These are phyloP conservation scores for Dothistroma septosporum DNA, from an alignment of 2,329 filamentous ascomycete species.

Conservation along the genomic window DNA sequence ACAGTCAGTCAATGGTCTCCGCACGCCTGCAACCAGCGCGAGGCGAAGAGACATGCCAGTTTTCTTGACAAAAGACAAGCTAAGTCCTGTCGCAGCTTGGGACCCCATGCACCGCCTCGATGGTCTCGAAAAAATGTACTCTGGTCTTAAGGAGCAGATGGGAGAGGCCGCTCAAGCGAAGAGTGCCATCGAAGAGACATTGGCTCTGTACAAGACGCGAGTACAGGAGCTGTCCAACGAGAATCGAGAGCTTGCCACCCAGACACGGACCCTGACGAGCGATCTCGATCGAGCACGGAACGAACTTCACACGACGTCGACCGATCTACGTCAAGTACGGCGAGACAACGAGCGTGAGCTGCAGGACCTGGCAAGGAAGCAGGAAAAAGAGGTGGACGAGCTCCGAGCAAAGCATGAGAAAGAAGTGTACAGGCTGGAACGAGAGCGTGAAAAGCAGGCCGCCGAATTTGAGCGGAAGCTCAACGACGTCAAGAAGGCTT, in stretches of 20 bases:
- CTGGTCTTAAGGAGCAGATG: constrained; percentile 67
- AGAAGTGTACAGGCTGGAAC: constrained; percentile 25
- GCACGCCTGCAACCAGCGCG: constrained; percentile 25
- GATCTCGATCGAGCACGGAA: constrained; percentile 53
- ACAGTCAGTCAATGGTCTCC: constrained; percentile 24
- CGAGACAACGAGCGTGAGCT: constrained; percentile 34
- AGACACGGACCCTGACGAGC: constrained; percentile 56
- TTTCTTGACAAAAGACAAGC: constrained; percentile 60
- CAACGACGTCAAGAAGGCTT: constrained; percentile 44
- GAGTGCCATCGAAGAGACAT: constrained; percentile 66
- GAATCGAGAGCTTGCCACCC: constrained; percentile 45
- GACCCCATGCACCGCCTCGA: constrained; percentile 75
- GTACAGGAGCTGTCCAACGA: constrained; percentile 28
- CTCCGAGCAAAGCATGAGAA: constrained; percentile 28
- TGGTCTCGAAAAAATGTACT: constrained; percentile 71
- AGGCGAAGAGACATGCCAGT: constrained; percentile 53
- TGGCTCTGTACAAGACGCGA: constrained; percentile 69
- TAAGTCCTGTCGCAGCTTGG: constrained; percentile 58
- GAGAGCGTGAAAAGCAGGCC: constrained; percentile 51
- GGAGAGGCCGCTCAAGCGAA: constrained; percentile 64
- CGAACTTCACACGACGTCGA: constrained; percentile 33
- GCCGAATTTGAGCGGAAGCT: constrained; percentile 52
- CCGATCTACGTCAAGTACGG: constrained; percentile 30
- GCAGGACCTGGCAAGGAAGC: constrained; percentile 28
- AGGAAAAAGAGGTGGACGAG: constrained; percentile 28